Evolutionary conservation across 2,329 filamentous ascomycete species (phyloP).

Genomic region (Colletotrichum sp.): DNA sequence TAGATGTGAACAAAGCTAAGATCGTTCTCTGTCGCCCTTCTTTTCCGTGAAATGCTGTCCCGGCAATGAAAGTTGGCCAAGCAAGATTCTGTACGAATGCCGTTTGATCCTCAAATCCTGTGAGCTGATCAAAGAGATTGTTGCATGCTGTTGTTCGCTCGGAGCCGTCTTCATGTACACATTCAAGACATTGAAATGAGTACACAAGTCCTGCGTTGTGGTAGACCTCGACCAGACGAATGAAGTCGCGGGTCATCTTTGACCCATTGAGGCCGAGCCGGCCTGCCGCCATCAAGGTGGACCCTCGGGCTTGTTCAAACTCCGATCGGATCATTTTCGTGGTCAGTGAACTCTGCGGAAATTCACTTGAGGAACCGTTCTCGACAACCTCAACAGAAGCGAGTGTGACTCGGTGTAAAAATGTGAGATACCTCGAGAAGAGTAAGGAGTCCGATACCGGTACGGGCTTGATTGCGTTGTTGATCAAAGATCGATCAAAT

Average conservation of each 20-base stretch:
- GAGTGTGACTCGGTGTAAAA: slow-evolving; percentile 24
- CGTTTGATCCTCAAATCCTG: slow-evolving; percentile 24
- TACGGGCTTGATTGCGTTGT: slow-evolving; percentile 10
- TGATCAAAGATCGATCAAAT: slow-evolving; percentile 24
- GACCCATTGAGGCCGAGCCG: slow-evolving; percentile 23
- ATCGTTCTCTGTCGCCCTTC: slow-evolving; percentile 22
- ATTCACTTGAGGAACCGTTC: not conserved
- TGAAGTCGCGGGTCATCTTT: slow-evolving; percentile 25
- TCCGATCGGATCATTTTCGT: slow-evolving; percentile 6
- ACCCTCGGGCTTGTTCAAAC: slow-evolving; percentile 30
- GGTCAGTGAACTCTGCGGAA: not conserved
- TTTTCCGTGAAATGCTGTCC: slow-evolving; percentile 27
- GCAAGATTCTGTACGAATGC: slow-evolving; percentile 31
- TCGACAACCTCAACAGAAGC: slow-evolving; percentile 17
- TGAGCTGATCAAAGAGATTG: slow-evolving; percentile 26
- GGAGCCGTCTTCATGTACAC: slow-evolving; percentile 3
- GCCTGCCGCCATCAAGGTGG: slow-evolving; percentile 29
- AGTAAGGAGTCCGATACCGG: slow-evolving; percentile 6
- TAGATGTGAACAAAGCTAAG: slow-evolving; percentile 15
- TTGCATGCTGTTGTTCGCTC: slow-evolving; percentile 21
- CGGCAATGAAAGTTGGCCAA: slow-evolving; percentile 33
- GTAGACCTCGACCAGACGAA: slow-evolving; percentile 31
- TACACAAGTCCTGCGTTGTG: slow-evolving; percentile 31
- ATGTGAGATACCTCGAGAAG: slow-evolving; percentile 28
- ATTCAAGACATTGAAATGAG: slow-evolving; percentile 28